Evolutionary conservation across 108 stramenopile species (phyloP), one percentile per base, ranked within the genome.

Genomic region (Bacterosira constricta): DNA sequence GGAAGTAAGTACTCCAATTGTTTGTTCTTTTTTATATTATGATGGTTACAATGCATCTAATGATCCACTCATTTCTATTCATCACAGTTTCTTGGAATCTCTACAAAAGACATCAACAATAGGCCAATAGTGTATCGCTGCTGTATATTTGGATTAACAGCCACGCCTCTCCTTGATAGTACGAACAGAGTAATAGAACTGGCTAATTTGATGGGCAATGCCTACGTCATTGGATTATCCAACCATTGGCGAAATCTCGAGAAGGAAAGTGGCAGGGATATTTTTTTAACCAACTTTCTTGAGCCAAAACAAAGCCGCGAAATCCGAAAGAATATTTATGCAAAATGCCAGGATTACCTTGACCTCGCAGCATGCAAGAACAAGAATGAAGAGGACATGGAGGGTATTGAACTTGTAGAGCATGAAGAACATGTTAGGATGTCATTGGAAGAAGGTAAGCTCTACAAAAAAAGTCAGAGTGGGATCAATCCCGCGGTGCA

Each of bases 191-290:
- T 92, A 3, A 86, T 83, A 37, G 91, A 92, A 53, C 71, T 92
- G 15, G 91, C 88, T 2, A 89, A 84, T 61, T 52, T 92, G 39
- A 92, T 92, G 85, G 91, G 88, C 21, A 77, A 80, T 25, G 77
- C 87, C 0, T 92, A 92, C 63, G 29, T 92, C 42, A 83, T 81
- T 36, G 84, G 85, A 12, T 58, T 83, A n/a, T 81, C 86, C 3
- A 56, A 47, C 12, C 88, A 90, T 62, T 92, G 91, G 91, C 59
- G 91, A 27, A 81, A 76, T 60, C 63, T 80, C 34, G 91, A 92
- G 59, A 47, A 83, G 23, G 91, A 92, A 47, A 73, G 69, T 38
- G 59, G 83, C 7, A 64, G 91, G 21, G 87, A 92, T 51, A 75
- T 91, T 23, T 91, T 89, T 44, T 65, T 89, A 1, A 57, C 71